Percentiles rank a stretch among this genome's conserved stretches.
These are phyloP conservation scores for Sideroxylon spinosum DNA, from an alignment of 179 eudicot species.

Conservation along the genomic window DNA sequence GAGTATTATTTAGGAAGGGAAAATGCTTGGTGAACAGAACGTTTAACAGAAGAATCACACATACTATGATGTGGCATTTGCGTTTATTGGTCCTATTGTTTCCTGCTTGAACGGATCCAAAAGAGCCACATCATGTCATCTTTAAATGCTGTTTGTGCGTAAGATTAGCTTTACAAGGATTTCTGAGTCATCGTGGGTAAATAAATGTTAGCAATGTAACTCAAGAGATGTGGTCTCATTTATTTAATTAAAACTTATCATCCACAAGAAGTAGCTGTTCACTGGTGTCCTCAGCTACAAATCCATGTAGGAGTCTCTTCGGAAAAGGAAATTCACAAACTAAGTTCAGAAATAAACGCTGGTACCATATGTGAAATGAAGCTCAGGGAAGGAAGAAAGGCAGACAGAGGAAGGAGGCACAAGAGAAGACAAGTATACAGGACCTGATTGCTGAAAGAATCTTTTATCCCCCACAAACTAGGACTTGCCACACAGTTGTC, in stretches of 20 bases:
- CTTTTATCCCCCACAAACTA: too few relatives aligned
- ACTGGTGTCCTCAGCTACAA: neutral
- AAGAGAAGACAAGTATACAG: too few relatives aligned
- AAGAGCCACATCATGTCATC: neutral
- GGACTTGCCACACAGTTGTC: neutral
- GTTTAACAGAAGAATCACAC: neutral
- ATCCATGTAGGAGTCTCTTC: neutral
- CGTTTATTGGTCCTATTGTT: neutral
- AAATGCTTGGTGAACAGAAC: neutral
- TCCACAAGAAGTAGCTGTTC: neutral
- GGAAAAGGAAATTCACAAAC: neutral
- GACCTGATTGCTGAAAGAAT: too few relatives aligned
- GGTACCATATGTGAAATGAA: too few relatives aligned
- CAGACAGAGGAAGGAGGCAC: neutral
- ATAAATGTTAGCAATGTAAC: neutral
- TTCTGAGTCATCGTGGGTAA: neutral
- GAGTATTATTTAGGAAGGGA: neutral
- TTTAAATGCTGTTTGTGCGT: neutral
- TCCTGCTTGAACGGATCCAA: neutral
- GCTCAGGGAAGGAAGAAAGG: neutral
- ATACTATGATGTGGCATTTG: neutral
- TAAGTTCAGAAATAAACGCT: too few relatives aligned
- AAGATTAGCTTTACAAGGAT: neutral
- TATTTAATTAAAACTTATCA: neutral
- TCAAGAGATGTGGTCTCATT: neutral